Conservation (phyloP, 768 basidiomycete species). For the Rhodosporidiobolus odoratus region DNA sequence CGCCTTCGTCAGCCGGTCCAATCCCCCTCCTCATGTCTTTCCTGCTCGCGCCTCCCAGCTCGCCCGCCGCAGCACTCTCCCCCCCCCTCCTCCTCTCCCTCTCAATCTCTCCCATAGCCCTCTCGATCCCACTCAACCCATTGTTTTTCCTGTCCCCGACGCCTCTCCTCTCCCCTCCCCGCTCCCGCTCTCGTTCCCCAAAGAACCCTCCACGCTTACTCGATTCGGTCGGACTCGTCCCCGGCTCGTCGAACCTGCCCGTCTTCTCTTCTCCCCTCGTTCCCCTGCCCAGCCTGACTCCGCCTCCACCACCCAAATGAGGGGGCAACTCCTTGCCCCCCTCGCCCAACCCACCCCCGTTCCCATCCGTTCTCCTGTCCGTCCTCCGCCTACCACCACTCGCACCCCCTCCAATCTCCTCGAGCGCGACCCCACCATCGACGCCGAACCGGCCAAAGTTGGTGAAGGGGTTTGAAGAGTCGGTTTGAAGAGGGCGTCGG, state of each 20-base stretch:
- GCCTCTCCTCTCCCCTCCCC: background rate
- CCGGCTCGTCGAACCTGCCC: background rate
- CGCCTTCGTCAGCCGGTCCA: constrained; percentile 34
- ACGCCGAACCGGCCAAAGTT: constrained; percentile 38
- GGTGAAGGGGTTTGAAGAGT: constrained; percentile 31
- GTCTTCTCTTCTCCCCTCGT: background rate
- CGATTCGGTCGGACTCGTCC: constrained; percentile 3
- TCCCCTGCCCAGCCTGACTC: background rate
- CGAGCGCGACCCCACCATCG: constrained; percentile 31
- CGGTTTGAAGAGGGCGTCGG: constrained; percentile 3
- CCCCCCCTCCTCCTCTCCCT: background rate
- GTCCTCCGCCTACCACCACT: background rate
- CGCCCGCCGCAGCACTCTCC: background rate
- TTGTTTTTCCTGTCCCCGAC: constrained; percentile 1
- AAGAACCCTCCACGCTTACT: background rate
- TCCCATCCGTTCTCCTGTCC: background rate
- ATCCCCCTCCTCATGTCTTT: constrained; percentile 17
- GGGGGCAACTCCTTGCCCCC: constrained; percentile 26
- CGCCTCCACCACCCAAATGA: constrained; percentile 9
- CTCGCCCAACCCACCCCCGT: no score
- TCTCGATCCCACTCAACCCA: background rate
- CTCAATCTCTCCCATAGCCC: background rate
- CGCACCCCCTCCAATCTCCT: constrained; percentile 3
- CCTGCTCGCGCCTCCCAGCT: background rate
- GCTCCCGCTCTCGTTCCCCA: background rate